These are phyloP conservation scores for Aureoboletus auriporus DNA, from an alignment of 768 basidiomycete genomes.

Conservation along the genomic window DNA sequence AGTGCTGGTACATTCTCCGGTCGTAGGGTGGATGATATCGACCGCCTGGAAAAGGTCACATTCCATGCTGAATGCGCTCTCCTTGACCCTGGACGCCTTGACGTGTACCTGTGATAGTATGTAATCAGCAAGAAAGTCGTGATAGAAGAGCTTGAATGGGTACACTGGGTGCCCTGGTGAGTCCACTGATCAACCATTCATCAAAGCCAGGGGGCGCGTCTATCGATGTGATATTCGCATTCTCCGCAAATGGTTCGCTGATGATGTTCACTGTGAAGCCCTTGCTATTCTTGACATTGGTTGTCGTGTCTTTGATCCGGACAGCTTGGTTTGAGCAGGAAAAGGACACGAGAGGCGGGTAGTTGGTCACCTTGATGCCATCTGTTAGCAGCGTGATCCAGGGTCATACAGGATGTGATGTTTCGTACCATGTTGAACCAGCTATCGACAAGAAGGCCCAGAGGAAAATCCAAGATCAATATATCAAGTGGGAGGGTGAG, in stretches of 20 bases:
- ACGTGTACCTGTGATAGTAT: conserved; percentile 29
- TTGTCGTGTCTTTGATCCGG: conserved; percentile 39
- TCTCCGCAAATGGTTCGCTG: conserved; percentile 43
- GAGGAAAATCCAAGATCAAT: neutral
- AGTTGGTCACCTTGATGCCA: conserved; percentile 14
- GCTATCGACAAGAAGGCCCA: conserved; percentile 2
- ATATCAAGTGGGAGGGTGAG: neutral
- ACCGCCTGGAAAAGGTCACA: conserved; percentile 33
- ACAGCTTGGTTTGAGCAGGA: conserved; percentile 15
- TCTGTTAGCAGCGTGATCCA: neutral
- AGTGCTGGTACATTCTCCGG: conserved; percentile 24
- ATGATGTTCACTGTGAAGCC: conserved; percentile 57
- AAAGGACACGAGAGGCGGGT: conserved; percentile 37
- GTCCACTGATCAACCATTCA: conserved; percentile 41
- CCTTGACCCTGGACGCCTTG: conserved; percentile 38
- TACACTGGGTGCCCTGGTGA: conserved; percentile 33
- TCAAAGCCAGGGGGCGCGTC: conserved; percentile 35
- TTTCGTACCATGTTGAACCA: conserved; percentile 27
- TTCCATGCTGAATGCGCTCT: conserved; percentile 48
- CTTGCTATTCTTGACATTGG: conserved; percentile 44
- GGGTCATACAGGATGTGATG: neutral
- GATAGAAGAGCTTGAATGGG: neutral
- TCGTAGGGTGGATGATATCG: conserved; percentile 34
- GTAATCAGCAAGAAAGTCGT: neutral
- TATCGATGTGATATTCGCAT: conserved; percentile 35